Percentiles rank a stretch among this genome's conserved stretches.
phyloP scores from a whole-genome alignment of 345 rosid genomes.

The Populus pruinosa region DNA sequence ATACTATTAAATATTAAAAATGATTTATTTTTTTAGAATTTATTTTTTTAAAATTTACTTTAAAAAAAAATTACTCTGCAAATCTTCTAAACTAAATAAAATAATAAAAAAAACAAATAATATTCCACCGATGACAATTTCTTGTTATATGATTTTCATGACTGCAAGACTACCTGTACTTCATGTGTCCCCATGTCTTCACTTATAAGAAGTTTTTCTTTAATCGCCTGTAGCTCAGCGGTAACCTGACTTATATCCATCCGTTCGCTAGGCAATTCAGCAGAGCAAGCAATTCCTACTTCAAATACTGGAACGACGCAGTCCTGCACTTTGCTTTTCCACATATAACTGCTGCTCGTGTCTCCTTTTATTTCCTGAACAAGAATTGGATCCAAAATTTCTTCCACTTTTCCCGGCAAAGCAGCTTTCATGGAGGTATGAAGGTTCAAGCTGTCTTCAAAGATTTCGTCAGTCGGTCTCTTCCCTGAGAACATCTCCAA shows the following conservation, averaged over 20 bases:
- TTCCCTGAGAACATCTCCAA: slow-evolving; percentile 14
- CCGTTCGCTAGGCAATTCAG: slow-evolving; percentile 3
- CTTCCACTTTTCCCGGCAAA: background rate
- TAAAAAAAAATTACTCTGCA: no score
- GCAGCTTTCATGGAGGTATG: slow-evolving; percentile 2
- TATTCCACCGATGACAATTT: no score
- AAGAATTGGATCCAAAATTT: slow-evolving; percentile 2
- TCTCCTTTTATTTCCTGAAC: slow-evolving; percentile 6
- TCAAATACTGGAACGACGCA: slow-evolving; percentile 3
- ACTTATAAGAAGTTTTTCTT: background rate
- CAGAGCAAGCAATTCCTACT: slow-evolving; percentile 6
- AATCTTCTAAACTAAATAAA: no score
- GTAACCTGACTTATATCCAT: slow-evolving; percentile 6
- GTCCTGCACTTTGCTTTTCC: background rate
- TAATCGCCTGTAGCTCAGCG: background rate
- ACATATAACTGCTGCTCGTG: background rate
- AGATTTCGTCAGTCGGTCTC: slow-evolving; percentile 7
- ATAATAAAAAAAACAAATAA: no score
- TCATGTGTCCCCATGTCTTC: background rate
- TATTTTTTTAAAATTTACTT: no score
- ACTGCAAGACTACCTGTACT: background rate
- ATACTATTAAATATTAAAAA: no score
- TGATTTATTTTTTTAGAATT: no score
- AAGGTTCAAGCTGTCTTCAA: slow-evolving; percentile 2
- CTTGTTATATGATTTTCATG: no score